These are phyloP conservation scores for Penicillium sumatraense DNA, from an alignment of 2,329 filamentous ascomycete species.

Conservation along the genomic window DNA sequence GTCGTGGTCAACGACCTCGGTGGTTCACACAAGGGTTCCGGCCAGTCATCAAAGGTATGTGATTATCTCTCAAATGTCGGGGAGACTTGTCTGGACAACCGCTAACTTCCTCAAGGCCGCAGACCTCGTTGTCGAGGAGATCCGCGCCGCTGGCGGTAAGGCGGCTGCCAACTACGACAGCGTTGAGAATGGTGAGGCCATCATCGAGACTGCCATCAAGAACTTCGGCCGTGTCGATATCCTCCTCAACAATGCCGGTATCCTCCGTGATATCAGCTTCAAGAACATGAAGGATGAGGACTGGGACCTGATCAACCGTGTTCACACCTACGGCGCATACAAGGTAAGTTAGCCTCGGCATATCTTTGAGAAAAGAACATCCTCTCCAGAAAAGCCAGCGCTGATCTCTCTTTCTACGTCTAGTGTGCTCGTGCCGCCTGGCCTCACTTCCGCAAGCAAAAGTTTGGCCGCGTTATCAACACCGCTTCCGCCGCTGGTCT, in stretches of 20 bases:
- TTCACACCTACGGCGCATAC: conserved; percentile 92
- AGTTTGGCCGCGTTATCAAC: conserved; percentile 96
- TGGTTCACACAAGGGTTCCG: conserved; percentile 90
- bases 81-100: background rate
- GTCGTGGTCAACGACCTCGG: conserved; percentile 97
- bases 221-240: conserved; percentile 76
- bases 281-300: conserved; percentile 98
- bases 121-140: conserved; percentile 55
- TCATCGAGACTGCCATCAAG: conserved; percentile 70
- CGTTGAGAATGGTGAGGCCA: conserved; percentile 83
- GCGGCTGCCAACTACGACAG: conserved; percentile 96
- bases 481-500: conserved; percentile 94
- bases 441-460: conserved; percentile 98
- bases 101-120: conserved; percentile 61
- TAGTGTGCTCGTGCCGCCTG: conserved; percentile 87
- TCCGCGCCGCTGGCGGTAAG: conserved; percentile 83
- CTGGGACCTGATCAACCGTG: conserved; percentile 93
- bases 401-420: conserved; percentile 15
- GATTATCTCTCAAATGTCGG: background rate
- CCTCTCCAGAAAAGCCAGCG: background rate
- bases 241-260: conserved; percentile 97
- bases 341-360: conserved; percentile 65
- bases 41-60: conserved; percentile 77
- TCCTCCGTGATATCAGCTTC: conserved; percentile 92
- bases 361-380: background rate